phyloP scores from a whole-genome alignment of 2,329 filamentous ascomycete genomes.

The Cladosporium sp. region DNA sequence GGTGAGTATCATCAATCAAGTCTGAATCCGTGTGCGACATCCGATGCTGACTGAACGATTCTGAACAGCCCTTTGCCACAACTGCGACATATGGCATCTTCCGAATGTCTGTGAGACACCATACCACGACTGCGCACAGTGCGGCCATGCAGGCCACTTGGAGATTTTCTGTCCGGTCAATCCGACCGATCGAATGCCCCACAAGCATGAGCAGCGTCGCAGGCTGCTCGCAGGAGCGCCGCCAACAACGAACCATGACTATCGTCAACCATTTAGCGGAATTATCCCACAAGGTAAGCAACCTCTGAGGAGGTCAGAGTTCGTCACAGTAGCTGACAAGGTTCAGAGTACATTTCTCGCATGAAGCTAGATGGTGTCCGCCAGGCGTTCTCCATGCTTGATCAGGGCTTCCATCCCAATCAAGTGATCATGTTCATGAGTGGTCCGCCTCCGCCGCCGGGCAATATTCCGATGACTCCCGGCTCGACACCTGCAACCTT shows the following conservation, averaged over 20 bases:
- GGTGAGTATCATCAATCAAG: conserved; percentile 9
- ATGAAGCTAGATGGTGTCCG: not conserved
- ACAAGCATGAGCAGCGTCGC: not conserved
- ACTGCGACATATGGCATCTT: conserved; percentile 26
- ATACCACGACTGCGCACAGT: conserved; percentile 17
- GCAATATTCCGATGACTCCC: not conserved
- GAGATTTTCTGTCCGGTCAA: conserved; percentile 21
- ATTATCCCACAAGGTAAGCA: not conserved
- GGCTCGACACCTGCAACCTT: not conserved
- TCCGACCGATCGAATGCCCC: conserved; percentile 6
- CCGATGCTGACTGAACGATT: not conserved
- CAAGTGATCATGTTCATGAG: not conserved
- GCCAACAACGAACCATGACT: not conserved
- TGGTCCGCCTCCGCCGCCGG: not conserved
- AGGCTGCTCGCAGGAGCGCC: not conserved
- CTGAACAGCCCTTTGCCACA: conserved; percentile 18
- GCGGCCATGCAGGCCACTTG: conserved; percentile 20
- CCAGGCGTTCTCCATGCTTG: not conserved
- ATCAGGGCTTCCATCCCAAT: not conserved
- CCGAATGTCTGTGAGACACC: conserved; percentile 17
- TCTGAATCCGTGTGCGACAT: conserved; percentile 13
- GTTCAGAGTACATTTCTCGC: not conserved
- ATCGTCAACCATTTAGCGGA: not conserved
- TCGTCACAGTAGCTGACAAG: not conserved
- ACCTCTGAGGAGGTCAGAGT: not conserved